Base-by-base conservation (phyloP, 2,329 filamentous ascomycete genomes). In the Apiospora kogelbergensis region DNA sequence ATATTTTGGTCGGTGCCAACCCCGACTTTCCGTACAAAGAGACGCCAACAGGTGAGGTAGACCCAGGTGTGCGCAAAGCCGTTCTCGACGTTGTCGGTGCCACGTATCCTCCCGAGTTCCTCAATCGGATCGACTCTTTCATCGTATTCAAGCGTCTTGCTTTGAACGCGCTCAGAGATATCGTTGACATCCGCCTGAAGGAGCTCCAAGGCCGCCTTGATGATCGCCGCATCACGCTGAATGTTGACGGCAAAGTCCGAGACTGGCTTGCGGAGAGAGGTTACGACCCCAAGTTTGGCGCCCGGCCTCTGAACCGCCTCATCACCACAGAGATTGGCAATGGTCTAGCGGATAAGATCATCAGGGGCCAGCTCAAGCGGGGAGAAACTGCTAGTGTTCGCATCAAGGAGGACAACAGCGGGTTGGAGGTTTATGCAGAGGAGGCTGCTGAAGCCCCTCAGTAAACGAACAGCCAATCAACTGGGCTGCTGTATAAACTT, bases 41-140 rank as follows among this genome's bases (percentile, higher is more conserved):
- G 71, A 87, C 86, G 3, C 77, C 84, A 1, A 86, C 89, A 65
- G 90, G 91, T 48, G 90, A 93, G 41, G 90, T 98, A 69, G 89
- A 92, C 20, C 86, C 90, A 0, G 88, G 89, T 0, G 88, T 95
- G 63, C 93, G 93, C 76, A 85, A 88, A 69, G 90, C 93, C 0
- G 95, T 98, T 67, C 94, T 98, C 90, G 93, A 97, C 76, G 90
- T 97, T 20, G 95, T 98, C 1, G 85, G 91, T 22, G 80, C 85
- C 10, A 85, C 83, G 66, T 91, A 98, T 78, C 90, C 95, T 6
- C 96, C 96, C 3, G 96, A 98, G 79, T 99, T 98, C 85, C 87
- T 98, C 72, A 98, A 99, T 82, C 89, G 96, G 24, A 94, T 98
- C 71, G 95, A 98, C 80, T 95, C 97, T 71, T 98, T 98, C 83